Evolutionary conservation across 2,329 filamentous ascomycete genomes (phyloP).

Genomic region (Rutstroemia sp.): DNA sequence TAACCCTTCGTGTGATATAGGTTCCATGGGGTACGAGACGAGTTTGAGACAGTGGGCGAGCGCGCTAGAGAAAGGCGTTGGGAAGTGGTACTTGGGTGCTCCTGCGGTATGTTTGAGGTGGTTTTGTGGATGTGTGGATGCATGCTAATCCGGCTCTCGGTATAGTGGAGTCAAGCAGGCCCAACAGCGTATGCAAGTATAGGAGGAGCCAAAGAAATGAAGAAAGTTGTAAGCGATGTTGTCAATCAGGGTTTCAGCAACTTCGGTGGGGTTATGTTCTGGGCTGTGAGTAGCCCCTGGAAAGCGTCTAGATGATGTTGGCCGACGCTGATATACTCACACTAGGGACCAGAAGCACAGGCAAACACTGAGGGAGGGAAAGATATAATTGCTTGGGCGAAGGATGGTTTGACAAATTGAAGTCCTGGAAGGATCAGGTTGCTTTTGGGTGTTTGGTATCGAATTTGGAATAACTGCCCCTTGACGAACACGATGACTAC

Average conservation of each 20-base stretch:
- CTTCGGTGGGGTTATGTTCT: constrained; percentile 36
- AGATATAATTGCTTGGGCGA: constrained; percentile 22
- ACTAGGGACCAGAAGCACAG: constrained; percentile 14
- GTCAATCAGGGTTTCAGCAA: constrained; percentile 24
- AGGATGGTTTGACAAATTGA: constrained; percentile 14
- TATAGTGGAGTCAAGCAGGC: constrained; percentile 22
- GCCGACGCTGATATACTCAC: not conserved
- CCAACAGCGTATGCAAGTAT: constrained; percentile 29
- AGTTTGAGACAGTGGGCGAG: constrained; percentile 30
- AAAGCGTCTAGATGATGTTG: not conserved
- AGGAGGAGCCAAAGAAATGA: constrained; percentile 21
- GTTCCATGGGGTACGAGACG: constrained; percentile 20
- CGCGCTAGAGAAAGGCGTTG: constrained; percentile 14
- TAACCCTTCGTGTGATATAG: constrained; percentile 31
- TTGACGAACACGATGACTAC: no score
- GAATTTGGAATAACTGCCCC: no score
- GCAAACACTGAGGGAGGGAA: constrained; percentile 25
- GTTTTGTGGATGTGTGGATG: not conserved
- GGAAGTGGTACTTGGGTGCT: constrained; percentile 31
- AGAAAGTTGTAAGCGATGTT: constrained; percentile 26
- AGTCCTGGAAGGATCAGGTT: not conserved
- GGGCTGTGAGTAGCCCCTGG: constrained; percentile 20
- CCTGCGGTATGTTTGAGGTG: constrained; percentile 14
- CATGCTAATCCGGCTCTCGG: not conserved
- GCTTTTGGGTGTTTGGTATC: no score